Conservation (phyloP, 768 basidiomycete genomes). For the Clitopilus hobsonii region DNA sequence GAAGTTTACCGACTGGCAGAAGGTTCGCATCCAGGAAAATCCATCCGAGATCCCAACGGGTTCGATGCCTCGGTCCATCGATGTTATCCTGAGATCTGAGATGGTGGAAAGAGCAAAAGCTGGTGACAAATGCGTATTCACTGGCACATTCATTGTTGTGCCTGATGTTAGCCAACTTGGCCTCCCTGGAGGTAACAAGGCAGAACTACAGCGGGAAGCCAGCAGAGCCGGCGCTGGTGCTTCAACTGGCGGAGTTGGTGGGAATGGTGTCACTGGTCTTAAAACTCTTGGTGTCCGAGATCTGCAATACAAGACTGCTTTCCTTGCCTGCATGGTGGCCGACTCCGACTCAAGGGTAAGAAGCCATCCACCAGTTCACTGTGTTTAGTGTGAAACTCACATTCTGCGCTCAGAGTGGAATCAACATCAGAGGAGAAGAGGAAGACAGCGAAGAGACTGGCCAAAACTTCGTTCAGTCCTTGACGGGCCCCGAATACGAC, state of each 20-base stretch:
- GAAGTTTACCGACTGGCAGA: slow-evolving; percentile 99
- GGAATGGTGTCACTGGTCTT: slow-evolving; percentile 86
- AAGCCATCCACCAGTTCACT: not conserved
- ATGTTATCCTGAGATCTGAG: slow-evolving; percentile 92
- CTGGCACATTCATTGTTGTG: slow-evolving; percentile 96
- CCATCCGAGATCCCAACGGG: slow-evolving; percentile 98
- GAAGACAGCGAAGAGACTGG: slow-evolving; percentile 74
- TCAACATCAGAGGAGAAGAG: slow-evolving; percentile 87
- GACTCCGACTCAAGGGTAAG: slow-evolving; percentile 85
- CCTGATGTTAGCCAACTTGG: slow-evolving; percentile 97
- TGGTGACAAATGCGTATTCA: slow-evolving; percentile 97
- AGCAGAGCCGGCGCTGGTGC: slow-evolving; percentile 57
- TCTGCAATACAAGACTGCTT: slow-evolving; percentile 97
- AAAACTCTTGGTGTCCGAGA: slow-evolving; percentile 95
- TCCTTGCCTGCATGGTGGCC: slow-evolving; percentile 96
- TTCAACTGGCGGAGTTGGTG: slow-evolving; percentile 60
- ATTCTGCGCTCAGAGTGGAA: slow-evolving; percentile 57
- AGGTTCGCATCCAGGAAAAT: slow-evolving; percentile 98
- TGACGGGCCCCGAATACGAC: slow-evolving; percentile 93
- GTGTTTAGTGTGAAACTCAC: slow-evolving; percentile 3
- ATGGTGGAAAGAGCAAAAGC: slow-evolving; percentile 99
- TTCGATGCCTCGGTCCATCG: slow-evolving; percentile 94
- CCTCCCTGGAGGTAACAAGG: slow-evolving; percentile 88
- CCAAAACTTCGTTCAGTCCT: slow-evolving; percentile 80
- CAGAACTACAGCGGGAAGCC: slow-evolving; percentile 86